Conservation (phyloP, 177 flowering plant genomes). For the Vitis hybrid region DNA sequence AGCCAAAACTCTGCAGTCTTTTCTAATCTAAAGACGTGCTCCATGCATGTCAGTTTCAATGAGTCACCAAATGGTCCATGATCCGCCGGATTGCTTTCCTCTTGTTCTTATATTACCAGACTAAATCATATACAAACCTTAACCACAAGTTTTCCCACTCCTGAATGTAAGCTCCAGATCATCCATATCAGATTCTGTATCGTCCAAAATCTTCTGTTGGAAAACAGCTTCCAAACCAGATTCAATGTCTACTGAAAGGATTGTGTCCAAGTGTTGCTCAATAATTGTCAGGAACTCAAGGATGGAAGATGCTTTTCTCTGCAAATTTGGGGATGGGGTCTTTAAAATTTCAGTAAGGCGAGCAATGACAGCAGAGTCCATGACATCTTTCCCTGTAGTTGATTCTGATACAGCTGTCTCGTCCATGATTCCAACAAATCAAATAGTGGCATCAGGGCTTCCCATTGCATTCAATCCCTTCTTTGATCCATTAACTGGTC, state of each 20-base stretch:
- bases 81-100: too few species aligned
- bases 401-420: slow-evolving; percentile 17
- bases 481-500: slow-evolving; percentile 55
- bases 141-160: too few species aligned
- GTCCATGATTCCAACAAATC: slow-evolving; percentile 14
- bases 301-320: slow-evolving; percentile 70
- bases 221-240: slow-evolving; percentile 58
- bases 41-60: too few species aligned
- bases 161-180: too few species aligned
- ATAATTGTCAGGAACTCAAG: slow-evolving; percentile 53
- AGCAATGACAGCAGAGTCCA: slow-evolving; percentile 44
- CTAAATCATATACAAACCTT: too few species aligned
- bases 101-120: too few species aligned
- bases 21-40: too few species aligned
- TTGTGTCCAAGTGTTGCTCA: slow-evolving; percentile 39
- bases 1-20: too few species aligned
- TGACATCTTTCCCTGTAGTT: slow-evolving; percentile 33
- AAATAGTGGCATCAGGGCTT: slow-evolving; percentile 9
- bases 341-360: slow-evolving; percentile 59
- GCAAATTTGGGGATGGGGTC: slow-evolving; percentile 52
- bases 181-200: too few species aligned
- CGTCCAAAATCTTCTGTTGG: slow-evolving; percentile 41
- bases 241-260: slow-evolving; percentile 49
- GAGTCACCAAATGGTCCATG: too few species aligned
- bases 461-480: slow-evolving; percentile 22